Evolutionary conservation across 192 early-diverging fungal genomes (phyloP).

Genomic region (Coemansia umbellata): DNA sequence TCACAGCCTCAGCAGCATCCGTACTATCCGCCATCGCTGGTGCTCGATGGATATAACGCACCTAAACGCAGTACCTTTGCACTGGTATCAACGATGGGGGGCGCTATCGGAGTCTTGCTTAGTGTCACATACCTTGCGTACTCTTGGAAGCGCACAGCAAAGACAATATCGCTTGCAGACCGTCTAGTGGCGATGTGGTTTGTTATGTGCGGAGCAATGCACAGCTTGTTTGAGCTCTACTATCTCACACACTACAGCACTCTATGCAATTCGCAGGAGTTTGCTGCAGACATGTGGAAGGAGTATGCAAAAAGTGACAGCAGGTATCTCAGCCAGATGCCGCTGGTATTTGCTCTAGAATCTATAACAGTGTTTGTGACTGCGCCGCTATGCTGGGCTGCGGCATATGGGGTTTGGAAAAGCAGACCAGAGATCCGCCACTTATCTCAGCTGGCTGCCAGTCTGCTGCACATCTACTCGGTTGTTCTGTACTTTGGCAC

Average conservation of each 20-base stretch:
- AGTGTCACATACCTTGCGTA: not conserved
- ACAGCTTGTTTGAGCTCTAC: constrained; percentile 63
- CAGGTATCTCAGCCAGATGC: constrained; percentile 56
- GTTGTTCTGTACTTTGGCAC: constrained; percentile 61
- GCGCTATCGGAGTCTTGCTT: constrained; percentile 2
- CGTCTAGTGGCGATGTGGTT: constrained; percentile 59
- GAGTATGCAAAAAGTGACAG: constrained; percentile 71
- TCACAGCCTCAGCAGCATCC: constrained; percentile 14
- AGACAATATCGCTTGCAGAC: constrained; percentile 9
- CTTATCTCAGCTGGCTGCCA: constrained; percentile 54
- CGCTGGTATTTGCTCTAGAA: constrained; percentile 59
- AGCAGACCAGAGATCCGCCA: constrained; percentile 36
- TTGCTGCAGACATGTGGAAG: constrained; percentile 64
- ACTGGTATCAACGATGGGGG: constrained; percentile 22
- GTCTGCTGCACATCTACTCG: constrained; percentile 62
- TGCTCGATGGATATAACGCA: constrained; percentile 21
- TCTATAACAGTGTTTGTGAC: constrained; percentile 51
- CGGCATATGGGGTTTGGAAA: constrained; percentile 20
- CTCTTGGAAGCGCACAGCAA: not conserved
- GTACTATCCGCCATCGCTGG: constrained; percentile 36
- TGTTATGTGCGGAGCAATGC: constrained; percentile 56
- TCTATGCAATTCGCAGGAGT: constrained; percentile 38
- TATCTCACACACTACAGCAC: constrained; percentile 51
- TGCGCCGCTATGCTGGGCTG: constrained; percentile 34
- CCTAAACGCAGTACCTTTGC: constrained; percentile 12